Conservation (phyloP, 2,329 filamentous ascomycete species). For the Penicillium sp. region DNA sequence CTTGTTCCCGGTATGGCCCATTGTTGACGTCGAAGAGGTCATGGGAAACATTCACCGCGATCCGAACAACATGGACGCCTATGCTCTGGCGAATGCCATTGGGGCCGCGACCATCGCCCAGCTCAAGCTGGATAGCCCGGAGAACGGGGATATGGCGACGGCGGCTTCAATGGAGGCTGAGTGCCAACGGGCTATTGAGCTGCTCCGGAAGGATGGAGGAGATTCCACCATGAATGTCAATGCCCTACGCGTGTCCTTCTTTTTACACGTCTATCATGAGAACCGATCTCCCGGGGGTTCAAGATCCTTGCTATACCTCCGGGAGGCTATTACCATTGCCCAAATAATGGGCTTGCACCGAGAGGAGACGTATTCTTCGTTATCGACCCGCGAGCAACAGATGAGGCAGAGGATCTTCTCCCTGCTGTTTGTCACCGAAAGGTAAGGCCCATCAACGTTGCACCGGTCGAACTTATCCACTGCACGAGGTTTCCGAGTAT, state of each 20-base stretch:
- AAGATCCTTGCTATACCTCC: conserved; percentile 7
- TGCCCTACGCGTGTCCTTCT: conserved; percentile 4
- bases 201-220: background rate
- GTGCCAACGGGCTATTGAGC: background rate
- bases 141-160: background rate
- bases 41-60: conserved; percentile 3
- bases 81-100: conserved; percentile 6
- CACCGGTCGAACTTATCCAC: background rate
- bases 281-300: background rate
- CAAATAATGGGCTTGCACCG: conserved; percentile 11
- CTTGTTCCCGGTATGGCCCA: conserved; percentile 8
- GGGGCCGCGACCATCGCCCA: conserved; percentile 9
- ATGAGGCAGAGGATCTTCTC: conserved; percentile 5
- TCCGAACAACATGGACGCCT: background rate
- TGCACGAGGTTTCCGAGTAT: background rate
- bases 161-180: conserved; percentile 4
- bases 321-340: conserved; percentile 8
- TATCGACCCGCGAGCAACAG: conserved; percentile 1
- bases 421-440: conserved; percentile 7
- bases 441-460: background rate
- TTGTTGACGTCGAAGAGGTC: conserved; percentile 8
- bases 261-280: conserved; percentile 9
- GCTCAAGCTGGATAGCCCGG: conserved; percentile 5
- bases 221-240: background rate
- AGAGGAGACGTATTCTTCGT: background rate